phyloP scores from a whole-genome alignment of 2,329 filamentous ascomycete genomes.

The Diplodia intermedia region DNA sequence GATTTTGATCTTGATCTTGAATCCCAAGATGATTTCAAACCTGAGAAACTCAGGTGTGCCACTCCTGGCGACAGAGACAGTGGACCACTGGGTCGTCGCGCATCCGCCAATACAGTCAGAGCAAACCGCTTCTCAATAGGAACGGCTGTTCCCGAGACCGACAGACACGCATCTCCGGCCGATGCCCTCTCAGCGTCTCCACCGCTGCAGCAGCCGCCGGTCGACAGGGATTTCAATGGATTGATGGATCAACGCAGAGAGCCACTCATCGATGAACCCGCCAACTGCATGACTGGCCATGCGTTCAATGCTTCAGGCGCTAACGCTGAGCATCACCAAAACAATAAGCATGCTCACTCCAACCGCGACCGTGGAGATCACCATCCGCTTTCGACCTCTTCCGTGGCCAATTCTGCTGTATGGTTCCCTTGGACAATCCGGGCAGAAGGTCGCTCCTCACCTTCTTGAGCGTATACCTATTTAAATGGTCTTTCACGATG shows the following conservation, averaged over 20 bases:
- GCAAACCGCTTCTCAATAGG: not conserved
- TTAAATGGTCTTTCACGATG: not conserved
- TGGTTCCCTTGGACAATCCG: slow-evolving; percentile 25
- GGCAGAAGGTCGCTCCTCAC: not conserved
- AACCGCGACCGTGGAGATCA: not conserved
- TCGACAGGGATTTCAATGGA: not conserved
- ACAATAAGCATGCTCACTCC: not conserved
- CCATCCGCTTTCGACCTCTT: not conserved
- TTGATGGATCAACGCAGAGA: not conserved
- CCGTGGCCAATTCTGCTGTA: slow-evolving; percentile 4
- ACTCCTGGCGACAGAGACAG: not conserved
- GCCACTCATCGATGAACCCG: not conserved
- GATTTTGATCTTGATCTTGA: slow-evolving; percentile 13
- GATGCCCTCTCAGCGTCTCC: too few species aligned
- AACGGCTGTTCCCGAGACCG: not conserved
- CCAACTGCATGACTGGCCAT: not conserved
- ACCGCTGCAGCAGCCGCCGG: not conserved
- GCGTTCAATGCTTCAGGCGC: not conserved
- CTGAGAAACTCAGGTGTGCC: not conserved
- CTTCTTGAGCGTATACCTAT: not conserved
- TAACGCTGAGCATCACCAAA: not conserved
- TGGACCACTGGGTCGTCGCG: not conserved
- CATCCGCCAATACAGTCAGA: slow-evolving; percentile 17
- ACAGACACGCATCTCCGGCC: not conserved
- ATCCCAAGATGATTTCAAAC: not conserved